phyloP scores from a whole-genome alignment of 345 rosid species.

The Gossypium herbaceum region DNA sequence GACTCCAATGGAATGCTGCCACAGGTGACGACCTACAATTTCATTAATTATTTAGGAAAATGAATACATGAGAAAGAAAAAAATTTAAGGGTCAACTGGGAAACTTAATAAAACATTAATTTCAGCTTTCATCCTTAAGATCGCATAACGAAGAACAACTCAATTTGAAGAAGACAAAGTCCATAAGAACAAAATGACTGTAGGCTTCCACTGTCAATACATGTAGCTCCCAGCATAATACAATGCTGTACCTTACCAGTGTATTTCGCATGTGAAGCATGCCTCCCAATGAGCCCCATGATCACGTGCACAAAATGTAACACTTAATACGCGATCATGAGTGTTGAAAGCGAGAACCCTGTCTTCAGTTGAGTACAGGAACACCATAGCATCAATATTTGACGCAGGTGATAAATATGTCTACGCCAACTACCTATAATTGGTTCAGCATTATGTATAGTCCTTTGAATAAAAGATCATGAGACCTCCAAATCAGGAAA shows the following conservation, averaged over 20 bases:
- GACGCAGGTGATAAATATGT: neutral
- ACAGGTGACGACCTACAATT: constrained; percentile 81
- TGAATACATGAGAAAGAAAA: neutral
- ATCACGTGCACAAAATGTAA: neutral
- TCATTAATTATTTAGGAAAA: neutral
- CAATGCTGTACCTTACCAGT: neutral
- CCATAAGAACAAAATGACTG: neutral
- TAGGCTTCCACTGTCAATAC: too few relatives aligned
- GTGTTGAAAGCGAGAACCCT: neutral
- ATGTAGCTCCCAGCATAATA: neutral
- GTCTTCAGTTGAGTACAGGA: neutral
- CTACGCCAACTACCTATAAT: neutral
- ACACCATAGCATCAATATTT: neutral
- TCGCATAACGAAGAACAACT: neutral
- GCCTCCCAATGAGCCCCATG: neutral
- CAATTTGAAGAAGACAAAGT: neutral
- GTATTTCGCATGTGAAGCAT: neutral
- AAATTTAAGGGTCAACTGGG: neutral
- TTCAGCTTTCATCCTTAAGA: neutral
- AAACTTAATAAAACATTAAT: neutral
- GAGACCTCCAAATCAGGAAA: neutral
- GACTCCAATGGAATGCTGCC: constrained; percentile 88
- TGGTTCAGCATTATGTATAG: neutral
- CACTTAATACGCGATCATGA: neutral
- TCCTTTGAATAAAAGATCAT: neutral